phyloP scores from a whole-genome alignment of 1,284 basidiomycete genomes.

The Microbotryomycetes sp. region DNA sequence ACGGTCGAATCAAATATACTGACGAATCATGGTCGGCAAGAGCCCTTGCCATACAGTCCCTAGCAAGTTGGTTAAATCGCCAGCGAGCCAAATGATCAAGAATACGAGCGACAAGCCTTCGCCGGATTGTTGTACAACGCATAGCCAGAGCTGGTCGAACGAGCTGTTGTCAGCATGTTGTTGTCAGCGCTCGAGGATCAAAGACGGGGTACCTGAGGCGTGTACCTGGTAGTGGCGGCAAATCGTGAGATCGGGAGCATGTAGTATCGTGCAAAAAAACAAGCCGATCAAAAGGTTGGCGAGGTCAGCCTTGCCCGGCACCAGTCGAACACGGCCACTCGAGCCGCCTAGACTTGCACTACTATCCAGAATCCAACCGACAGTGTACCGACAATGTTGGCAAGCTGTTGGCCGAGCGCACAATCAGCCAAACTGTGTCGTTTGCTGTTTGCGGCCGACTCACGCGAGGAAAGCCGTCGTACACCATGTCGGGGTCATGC shows the following conservation, averaged over 20 bases:
- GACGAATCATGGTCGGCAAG: constrained; percentile 23
- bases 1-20: too few species aligned
- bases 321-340: too few species aligned
- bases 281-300: not conserved
- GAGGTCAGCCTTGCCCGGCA: not conserved
- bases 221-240: constrained; percentile 8
- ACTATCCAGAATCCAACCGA: constrained; percentile 30
- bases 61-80: constrained; percentile 33
- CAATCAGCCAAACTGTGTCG: not conserved
- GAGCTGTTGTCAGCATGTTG: constrained; percentile 11
- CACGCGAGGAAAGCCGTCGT: constrained; percentile 17
- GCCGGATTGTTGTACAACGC: constrained; percentile 31
- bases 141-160: constrained; percentile 33
- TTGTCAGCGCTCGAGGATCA: not conserved
- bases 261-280: not conserved
- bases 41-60: constrained; percentile 33
- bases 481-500: not conserved
- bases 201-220: constrained; percentile 12
- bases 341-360: constrained; percentile 15
- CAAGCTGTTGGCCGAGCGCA: not conserved
- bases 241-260: not conserved
- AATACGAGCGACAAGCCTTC: constrained; percentile 34
- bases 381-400: constrained; percentile 13
- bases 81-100: constrained; percentile 35
- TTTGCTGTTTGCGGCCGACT: not conserved